These are phyloP conservation scores for Populus davidiana DNA, from an alignment of 345 rosid species.

Conservation along the genomic window DNA sequence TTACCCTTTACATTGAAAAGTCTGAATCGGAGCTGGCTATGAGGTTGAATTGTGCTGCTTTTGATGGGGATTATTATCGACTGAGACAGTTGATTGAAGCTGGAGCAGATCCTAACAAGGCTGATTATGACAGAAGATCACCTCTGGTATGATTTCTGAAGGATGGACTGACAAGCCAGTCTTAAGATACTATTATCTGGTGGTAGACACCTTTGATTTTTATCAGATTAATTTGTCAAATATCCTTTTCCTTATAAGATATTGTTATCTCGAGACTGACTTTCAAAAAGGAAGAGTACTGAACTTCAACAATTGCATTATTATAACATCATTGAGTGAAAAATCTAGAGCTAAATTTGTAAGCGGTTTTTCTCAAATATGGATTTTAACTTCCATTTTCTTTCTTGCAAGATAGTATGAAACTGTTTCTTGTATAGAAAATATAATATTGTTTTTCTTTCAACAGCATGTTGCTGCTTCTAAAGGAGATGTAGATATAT, in stretches of 20 bases:
- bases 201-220: too few species aligned
- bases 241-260: too few species aligned
- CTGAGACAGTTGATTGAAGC: conserved; percentile 57
- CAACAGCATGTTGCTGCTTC: conserved; percentile 77
- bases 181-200: not conserved
- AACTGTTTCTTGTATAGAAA: not conserved
- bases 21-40: conserved; percentile 66
- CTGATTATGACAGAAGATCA: conserved; percentile 79
- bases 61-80: conserved; percentile 63
- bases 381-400: not conserved
- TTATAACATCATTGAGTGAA: not conserved
- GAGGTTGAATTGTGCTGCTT: conserved; percentile 62
- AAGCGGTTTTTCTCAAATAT: not conserved
- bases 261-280: not conserved
- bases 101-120: conserved; percentile 63
- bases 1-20: conserved; percentile 59
- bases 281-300: too few species aligned
- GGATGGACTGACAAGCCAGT: not conserved
- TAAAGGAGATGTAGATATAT: conserved; percentile 65
- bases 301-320: too few species aligned
- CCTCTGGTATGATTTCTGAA: conserved; percentile 56
- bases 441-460: not conserved
- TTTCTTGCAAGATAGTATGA: not conserved
- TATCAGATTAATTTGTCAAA: too few species aligned
- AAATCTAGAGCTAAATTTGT: not conserved